Conservation (phyloP, 1,139 yeast genomes). For the Meyerozyma smithsonii region DNA sequence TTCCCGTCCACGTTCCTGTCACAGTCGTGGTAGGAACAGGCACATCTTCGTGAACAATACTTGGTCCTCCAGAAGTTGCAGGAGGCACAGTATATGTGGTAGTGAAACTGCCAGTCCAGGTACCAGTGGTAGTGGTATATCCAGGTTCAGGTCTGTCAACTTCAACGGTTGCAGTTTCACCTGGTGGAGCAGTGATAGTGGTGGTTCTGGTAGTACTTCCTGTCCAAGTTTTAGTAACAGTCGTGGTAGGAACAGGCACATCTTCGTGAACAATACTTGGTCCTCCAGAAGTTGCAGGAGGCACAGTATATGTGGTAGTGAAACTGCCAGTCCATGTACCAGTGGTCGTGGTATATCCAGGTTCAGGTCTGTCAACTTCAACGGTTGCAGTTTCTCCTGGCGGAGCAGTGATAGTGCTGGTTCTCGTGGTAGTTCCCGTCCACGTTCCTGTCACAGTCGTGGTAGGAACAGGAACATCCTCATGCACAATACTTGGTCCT, state of each 20-base stretch:
- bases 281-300: neutral
- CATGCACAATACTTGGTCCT: constrained; percentile 6
- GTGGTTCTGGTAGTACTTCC: constrained; percentile 5
- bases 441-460: constrained; percentile 5
- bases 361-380: constrained; percentile 8
- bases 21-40: constrained; percentile 12
- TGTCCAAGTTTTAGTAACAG: constrained; percentile 10
- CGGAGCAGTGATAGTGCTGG: neutral
- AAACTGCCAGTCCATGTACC: constrained; percentile 7
- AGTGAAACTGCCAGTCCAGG: constrained; percentile 12
- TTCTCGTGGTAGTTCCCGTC: neutral
- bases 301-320: constrained; percentile 5
- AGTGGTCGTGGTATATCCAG: constrained; percentile 4
- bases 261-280: neutral
- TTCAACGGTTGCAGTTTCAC: constrained; percentile 14
- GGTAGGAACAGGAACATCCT: constrained; percentile 5
- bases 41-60: constrained; percentile 10
- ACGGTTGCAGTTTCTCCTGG: constrained; percentile 4
- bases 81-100: constrained; percentile 11
- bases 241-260: constrained; percentile 9
- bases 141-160: constrained; percentile 16
- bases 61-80: constrained; percentile 9
- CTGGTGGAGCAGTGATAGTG: constrained; percentile 5
- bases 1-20: constrained; percentile 7
- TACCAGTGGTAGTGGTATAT: constrained; percentile 12